Percentiles rank a stretch among this genome's conserved stretches.
phyloP scores from a whole-genome alignment of 2,329 filamentous ascomycete species.

The Fusarium devonianum region DNA sequence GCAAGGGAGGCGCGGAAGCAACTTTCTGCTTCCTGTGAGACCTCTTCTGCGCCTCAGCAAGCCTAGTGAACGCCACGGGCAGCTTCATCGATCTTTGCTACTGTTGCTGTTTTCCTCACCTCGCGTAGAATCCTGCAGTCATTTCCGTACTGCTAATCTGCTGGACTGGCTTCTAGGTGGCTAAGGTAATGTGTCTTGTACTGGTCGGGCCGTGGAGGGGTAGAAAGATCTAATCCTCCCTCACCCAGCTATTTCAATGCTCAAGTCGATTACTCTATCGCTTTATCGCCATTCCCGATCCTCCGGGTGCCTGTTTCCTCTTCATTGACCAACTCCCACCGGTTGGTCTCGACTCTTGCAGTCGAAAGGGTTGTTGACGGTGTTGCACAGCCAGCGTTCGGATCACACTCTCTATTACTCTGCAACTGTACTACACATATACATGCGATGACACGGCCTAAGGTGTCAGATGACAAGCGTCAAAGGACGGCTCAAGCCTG shows the following conservation, averaged over 20 bases:
- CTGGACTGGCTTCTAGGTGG: slow-evolving; percentile 31
- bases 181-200: background rate
- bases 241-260: background rate
- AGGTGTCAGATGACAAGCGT: slow-evolving; percentile 65
- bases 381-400: background rate
- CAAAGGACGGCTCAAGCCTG: slow-evolving; percentile 70
- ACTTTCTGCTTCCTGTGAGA: too few relatives aligned
- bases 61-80: slow-evolving; percentile 25
- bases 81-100: slow-evolving; percentile 11
- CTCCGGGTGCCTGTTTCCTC: background rate
- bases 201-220: slow-evolving; percentile 5
- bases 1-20: background rate
- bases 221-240: slow-evolving; percentile 22
- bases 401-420: background rate
- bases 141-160: slow-evolving; percentile 23
- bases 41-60: too few relatives aligned
- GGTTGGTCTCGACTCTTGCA: too few relatives aligned
- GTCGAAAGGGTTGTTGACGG: too few relatives aligned
- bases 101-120: slow-evolving; percentile 14
- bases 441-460: slow-evolving; percentile 58
- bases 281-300: slow-evolving; percentile 3
- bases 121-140: slow-evolving; percentile 17
- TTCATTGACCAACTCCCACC: background rate
- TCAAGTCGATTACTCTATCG: slow-evolving; percentile 1
- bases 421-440: background rate